Conservation (phyloP, 2,329 filamentous ascomycete species). For the Exophiala mesophila region DNA sequence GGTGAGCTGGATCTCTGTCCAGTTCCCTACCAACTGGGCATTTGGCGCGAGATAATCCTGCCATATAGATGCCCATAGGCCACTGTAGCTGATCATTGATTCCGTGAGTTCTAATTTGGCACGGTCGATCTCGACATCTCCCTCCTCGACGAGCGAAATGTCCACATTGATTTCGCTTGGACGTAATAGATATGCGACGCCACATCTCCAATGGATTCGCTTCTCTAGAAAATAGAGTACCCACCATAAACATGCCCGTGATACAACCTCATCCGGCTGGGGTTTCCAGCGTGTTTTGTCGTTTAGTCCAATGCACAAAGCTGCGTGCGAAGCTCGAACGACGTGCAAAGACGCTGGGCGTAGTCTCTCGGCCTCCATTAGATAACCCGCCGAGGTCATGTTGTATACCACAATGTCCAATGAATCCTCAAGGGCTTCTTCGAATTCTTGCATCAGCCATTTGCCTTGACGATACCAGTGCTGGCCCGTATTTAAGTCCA, state of each 20-base stretch:
- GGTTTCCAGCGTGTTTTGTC: too few species aligned
- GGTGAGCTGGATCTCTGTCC: not conserved
- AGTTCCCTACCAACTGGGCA: not conserved
- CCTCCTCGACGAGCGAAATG: not conserved
- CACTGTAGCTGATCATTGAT: not conserved
- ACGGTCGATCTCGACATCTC: not conserved
- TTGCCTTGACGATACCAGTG: too few species aligned
- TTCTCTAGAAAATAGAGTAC: constrained; percentile 1
- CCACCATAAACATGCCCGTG: not conserved
- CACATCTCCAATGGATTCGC: not conserved
- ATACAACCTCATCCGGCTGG: not conserved
- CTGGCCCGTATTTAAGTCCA: too few species aligned
- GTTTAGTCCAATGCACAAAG: too few species aligned
- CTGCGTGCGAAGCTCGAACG: too few species aligned
- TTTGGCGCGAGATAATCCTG: not conserved
- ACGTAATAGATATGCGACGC: not conserved
- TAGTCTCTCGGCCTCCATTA: too few species aligned
- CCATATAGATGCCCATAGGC: not conserved
- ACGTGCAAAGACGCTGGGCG: too few species aligned
- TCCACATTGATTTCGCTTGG: constrained; percentile 1
- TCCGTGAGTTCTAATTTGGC: not conserved
- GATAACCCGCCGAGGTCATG: too few species aligned
- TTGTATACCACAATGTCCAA: too few species aligned
- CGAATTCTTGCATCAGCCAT: too few species aligned
- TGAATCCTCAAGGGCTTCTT: too few species aligned